A percentile compares a stretch with the other conserved stretches of the same genome.
Evolutionary conservation across 1,284 basidiomycete species (phyloP).

Genomic region (Fomitopsis pinicola): DNA sequence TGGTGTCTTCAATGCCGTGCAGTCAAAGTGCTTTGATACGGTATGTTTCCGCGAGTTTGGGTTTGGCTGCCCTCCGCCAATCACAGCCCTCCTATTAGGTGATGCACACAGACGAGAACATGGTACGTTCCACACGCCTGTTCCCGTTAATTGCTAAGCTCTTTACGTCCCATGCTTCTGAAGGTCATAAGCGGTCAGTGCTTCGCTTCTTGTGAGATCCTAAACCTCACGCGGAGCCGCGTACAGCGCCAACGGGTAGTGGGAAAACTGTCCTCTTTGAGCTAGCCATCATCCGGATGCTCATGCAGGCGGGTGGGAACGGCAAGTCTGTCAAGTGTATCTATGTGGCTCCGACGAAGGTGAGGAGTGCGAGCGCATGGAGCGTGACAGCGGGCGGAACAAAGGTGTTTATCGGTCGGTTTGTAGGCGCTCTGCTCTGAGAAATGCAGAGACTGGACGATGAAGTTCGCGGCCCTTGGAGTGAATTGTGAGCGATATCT

Average conservation of each 20-base stretch:
- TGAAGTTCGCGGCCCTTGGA: conserved; percentile 73
- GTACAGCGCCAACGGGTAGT: conserved; percentile 82
- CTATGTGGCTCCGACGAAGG: conserved; percentile 95
- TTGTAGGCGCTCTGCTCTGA: conserved; percentile 84
- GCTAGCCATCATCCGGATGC: conserved; percentile 79
- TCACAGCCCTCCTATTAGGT: conserved; percentile 41
- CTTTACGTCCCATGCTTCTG: conserved; percentile 5
- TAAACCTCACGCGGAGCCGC: conserved; percentile 2
- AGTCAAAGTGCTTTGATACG: conserved; percentile 76
- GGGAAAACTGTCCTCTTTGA: conserved; percentile 96
- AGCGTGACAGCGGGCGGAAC: not conserved
- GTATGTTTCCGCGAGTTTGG: conserved; percentile 36
- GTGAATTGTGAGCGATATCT: conserved; percentile 55
- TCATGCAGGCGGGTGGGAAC: conserved; percentile 41
- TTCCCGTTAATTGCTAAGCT: not conserved
- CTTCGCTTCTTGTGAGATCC: conserved; percentile 1
- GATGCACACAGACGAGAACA: conserved; percentile 64
- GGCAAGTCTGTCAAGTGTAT: conserved; percentile 63
- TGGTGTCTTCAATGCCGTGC: conserved; percentile 85
- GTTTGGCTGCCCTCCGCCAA: not conserved
- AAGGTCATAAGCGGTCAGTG: conserved; percentile 74
- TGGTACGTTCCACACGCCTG: conserved; percentile 42
- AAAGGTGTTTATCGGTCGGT: not conserved
- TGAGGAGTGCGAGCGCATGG: conserved; percentile 21
- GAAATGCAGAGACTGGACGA: conserved; percentile 78